A percentile compares a stretch with the other conserved stretches of the same genome.
phyloP scores from a whole-genome alignment of 106 monocot genomes.

The Dendrobium chrysotoxum region DNA sequence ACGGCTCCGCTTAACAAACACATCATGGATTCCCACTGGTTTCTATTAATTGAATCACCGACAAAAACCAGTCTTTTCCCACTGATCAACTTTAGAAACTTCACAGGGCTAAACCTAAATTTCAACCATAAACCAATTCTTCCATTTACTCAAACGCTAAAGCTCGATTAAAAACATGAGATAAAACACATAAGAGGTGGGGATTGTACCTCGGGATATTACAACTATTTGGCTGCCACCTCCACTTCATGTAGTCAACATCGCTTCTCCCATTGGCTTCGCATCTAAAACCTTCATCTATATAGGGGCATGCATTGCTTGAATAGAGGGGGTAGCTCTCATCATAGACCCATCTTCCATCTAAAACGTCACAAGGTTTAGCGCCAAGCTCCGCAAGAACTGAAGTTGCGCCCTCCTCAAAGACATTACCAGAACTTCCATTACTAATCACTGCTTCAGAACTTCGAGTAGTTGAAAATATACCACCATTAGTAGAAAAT shows the following conservation, averaged over 20 bases:
- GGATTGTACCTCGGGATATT: slow-evolving; percentile 59
- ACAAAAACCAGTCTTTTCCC: slow-evolving; percentile 91
- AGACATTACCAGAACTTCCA: neutral
- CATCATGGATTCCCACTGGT: slow-evolving; percentile 97
- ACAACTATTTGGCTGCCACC: slow-evolving; percentile 80
- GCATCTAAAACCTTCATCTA: slow-evolving; percentile 90
- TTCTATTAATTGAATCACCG: slow-evolving; percentile 91
- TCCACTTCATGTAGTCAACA: slow-evolving; percentile 70
- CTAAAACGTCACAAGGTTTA: slow-evolving; percentile 56
- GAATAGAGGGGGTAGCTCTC: slow-evolving; percentile 68
- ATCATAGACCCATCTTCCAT: slow-evolving; percentile 80
- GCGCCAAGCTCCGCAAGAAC: slow-evolving; percentile 7
- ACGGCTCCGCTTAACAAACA: slow-evolving; percentile 52
- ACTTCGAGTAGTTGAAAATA: neutral
- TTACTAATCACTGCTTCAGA: neutral
- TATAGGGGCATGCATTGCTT: slow-evolving; percentile 52
- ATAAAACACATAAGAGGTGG: neutral
- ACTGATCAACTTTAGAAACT: slow-evolving; percentile 64
- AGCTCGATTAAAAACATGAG: neutral
- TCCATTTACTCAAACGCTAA: neutral
- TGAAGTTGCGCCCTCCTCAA: neutral
- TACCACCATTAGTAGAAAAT: neutral
- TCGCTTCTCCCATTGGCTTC: slow-evolving; percentile 78
- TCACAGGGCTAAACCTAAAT: slow-evolving; percentile 62
- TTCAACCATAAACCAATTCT: neutral